Evolutionary conservation across 805 yeast genomes (phyloP).

Genomic region (Ogataea salicorniae): DNA sequence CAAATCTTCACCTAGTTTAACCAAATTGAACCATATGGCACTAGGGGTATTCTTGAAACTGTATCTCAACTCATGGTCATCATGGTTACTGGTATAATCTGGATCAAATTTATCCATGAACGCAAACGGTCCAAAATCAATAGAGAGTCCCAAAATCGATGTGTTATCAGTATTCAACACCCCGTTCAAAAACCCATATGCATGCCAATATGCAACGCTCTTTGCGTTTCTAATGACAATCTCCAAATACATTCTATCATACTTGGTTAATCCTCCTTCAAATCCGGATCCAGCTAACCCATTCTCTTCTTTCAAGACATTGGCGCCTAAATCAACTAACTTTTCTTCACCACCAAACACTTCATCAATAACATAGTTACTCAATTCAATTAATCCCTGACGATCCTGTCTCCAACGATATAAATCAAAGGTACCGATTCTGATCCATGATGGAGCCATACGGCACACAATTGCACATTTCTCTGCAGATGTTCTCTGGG

Average conservation of each 20-base stretch:
- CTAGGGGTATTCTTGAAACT: slow-evolving; percentile 81
- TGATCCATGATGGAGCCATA: slow-evolving; percentile 80
- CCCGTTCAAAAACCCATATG: slow-evolving; percentile 90
- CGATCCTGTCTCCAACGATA: slow-evolving; percentile 71
- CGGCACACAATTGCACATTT: slow-evolving; percentile 82
- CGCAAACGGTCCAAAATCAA: slow-evolving; percentile 95
- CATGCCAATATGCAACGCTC: slow-evolving; percentile 80
- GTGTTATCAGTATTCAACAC: slow-evolving; percentile 94
- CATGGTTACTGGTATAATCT: slow-evolving; percentile 82
- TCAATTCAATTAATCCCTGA: slow-evolving; percentile 51
- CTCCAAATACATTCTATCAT: slow-evolving; percentile 68
- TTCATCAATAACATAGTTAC: slow-evolving; percentile 69
- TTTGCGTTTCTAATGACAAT: slow-evolving; percentile 69
- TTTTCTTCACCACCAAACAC: slow-evolving; percentile 41
- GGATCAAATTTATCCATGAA: slow-evolving; percentile 84
- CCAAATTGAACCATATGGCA: slow-evolving; percentile 89
- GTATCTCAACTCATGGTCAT: slow-evolving; percentile 68
- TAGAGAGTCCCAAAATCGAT: slow-evolving; percentile 77
- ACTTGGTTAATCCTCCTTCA: slow-evolving; percentile 41
- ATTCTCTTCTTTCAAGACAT: slow-evolving; percentile 29
- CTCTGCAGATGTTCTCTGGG: slow-evolving; percentile 67
- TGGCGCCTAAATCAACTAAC: slow-evolving; percentile 25
- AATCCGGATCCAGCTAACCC: slow-evolving; percentile 20
- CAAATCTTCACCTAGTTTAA: slow-evolving; percentile 76
- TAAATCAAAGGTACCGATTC: slow-evolving; percentile 85